Conservation (phyloP, 768 basidiomycete genomes). For the Cyathus striatus region DNA sequence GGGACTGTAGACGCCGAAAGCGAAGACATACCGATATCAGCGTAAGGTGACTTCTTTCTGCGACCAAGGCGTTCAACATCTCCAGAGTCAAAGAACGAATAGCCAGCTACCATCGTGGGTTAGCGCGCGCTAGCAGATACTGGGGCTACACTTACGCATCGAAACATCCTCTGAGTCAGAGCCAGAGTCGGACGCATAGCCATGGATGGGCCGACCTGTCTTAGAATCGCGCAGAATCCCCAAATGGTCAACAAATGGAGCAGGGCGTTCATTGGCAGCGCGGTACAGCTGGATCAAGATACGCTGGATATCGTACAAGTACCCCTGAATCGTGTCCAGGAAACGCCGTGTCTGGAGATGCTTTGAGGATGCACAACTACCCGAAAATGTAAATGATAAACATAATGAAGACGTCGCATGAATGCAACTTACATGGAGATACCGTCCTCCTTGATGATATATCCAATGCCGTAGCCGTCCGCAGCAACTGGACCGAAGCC, state of each 20-base stretch:
- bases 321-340: conserved; percentile 79
- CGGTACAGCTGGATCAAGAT: conserved; percentile 76
- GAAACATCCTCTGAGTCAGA: conserved; percentile 44
- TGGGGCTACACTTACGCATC: conserved; percentile 70
- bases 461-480: conserved; percentile 94
- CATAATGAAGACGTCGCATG: background rate
- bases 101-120: conserved; percentile 62
- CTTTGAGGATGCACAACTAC: conserved; percentile 86
- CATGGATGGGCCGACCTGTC: conserved; percentile 67
- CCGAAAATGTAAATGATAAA: background rate
- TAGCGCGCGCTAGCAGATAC: too few relatives aligned
- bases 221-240: conserved; percentile 72
- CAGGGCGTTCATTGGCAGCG: conserved; percentile 79
- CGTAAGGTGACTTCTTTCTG: conserved; percentile 53
- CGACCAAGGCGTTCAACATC: conserved; percentile 67
- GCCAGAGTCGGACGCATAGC: conserved; percentile 32
- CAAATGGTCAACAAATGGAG: conserved; percentile 76
- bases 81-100: conserved; percentile 82
- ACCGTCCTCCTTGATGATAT: conserved; percentile 96
- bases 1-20: conserved; percentile 18
- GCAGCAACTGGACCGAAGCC: conserved; percentile 95
- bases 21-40: conserved; percentile 54
- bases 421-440: conserved; percentile 63
- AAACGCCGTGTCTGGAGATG: conserved; percentile 91
- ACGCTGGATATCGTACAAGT: conserved; percentile 77